Conservation (phyloP, 2,329 filamentous ascomycete species). For the Neophaeococcomyces aloes region DNA sequence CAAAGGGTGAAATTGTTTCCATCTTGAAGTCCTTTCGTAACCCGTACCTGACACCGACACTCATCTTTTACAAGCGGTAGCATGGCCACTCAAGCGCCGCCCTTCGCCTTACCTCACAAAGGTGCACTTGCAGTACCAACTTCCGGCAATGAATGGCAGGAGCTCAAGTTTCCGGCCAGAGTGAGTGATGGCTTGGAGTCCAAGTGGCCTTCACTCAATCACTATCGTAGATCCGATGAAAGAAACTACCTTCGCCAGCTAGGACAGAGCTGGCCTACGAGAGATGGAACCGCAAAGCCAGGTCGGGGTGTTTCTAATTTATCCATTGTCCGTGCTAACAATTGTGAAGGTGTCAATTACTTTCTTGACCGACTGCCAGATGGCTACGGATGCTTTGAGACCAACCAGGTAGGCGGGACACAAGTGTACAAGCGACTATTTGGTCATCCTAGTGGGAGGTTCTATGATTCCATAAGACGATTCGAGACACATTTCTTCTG, state of each 20-base stretch:
- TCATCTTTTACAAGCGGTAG: no score
- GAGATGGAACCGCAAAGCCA: constrained; percentile 28
- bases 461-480: constrained; percentile 44
- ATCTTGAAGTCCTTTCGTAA: no score
- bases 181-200: constrained; percentile 31
- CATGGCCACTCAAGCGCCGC: no score
- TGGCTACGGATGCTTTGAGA: constrained; percentile 45
- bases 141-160: constrained; percentile 9
- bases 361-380: constrained; percentile 43
- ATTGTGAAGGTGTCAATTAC: constrained; percentile 35
- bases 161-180: constrained; percentile 20
- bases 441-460: constrained; percentile 43
- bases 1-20: no score
- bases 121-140: constrained; percentile 2
- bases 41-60: no score
- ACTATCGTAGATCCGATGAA: constrained; percentile 31
- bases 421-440: constrained; percentile 47
- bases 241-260: constrained; percentile 39
- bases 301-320: constrained; percentile 23
- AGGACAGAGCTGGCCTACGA: constrained; percentile 39
- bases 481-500: constrained; percentile 49
- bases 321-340: background rate
- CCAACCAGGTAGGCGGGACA: constrained; percentile 31
- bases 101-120: no score
- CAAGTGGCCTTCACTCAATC: constrained; percentile 29